Evolutionary conservation across 2,329 filamentous ascomycete genomes (phyloP).

Genomic region (Pseudogymnoascus sp.): DNA sequence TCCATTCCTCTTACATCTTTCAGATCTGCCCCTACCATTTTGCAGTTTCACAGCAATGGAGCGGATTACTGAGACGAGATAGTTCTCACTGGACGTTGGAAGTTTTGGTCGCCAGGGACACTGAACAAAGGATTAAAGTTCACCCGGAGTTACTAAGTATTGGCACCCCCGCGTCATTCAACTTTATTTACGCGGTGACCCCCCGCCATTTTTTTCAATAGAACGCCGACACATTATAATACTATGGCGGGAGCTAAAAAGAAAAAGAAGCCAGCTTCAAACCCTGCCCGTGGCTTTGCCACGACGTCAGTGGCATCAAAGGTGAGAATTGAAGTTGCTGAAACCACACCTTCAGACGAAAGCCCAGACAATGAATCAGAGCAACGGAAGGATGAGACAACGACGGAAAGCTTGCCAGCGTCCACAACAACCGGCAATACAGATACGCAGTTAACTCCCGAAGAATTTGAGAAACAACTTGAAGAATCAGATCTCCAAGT

Average conservation of each 20-base stretch:
- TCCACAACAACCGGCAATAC: conserved; percentile 18
- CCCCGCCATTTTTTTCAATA: conserved; percentile 8
- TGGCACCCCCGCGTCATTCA: conserved; percentile 8
- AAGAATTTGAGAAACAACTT: conserved; percentile 82
- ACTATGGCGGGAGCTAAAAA: conserved; percentile 47
- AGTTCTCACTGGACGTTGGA: conserved; percentile 1
- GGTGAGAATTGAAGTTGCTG: conserved; percentile 52
- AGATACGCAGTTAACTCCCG: conserved; percentile 52
- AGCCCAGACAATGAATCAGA: conserved; percentile 12
- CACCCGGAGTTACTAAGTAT: conserved; percentile 6
- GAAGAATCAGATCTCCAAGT: conserved; percentile 86
- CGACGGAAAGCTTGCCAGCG: conserved; percentile 7
- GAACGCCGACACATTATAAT: conserved; percentile 2
- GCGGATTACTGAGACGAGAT: background rate
- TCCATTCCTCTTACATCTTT: conserved; percentile 44
- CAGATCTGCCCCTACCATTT: conserved; percentile 40
- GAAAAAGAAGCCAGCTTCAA: conserved; percentile 84
- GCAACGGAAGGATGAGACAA: conserved; percentile 11
- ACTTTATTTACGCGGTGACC: conserved; percentile 7
- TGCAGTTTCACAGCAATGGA: conserved; percentile 22
- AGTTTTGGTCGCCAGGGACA: conserved; percentile 6
- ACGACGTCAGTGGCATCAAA: conserved; percentile 89
- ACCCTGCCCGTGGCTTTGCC: conserved; percentile 85
- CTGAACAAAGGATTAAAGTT: conserved; percentile 7
- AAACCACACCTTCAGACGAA: conserved; percentile 20